phyloP scores from a whole-genome alignment of 164 flowering plant species.

The Stephania yunnanensis region DNA sequence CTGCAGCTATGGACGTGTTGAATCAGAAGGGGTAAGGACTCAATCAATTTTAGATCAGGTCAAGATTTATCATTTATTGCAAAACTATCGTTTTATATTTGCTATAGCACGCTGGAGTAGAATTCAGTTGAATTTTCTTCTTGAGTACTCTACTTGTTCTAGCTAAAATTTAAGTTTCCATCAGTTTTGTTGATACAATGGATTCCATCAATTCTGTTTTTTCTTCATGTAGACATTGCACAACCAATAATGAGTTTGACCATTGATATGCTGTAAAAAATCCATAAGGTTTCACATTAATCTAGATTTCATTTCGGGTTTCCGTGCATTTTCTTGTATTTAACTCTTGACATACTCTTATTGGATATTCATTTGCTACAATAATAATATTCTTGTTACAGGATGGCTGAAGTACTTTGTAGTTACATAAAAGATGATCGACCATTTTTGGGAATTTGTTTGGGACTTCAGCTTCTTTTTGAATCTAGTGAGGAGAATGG shows the following conservation, averaged over 20 bases:
- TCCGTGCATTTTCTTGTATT: background rate
- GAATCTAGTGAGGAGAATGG: constrained; percentile 97
- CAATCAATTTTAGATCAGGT: background rate
- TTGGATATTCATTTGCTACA: background rate
- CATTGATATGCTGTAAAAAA: background rate
- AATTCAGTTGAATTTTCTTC: background rate
- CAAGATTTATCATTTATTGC: background rate
- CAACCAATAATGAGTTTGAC: background rate
- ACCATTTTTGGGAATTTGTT: constrained; percentile 95
- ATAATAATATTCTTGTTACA: constrained; percentile 23
- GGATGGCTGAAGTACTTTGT: constrained; percentile 87
- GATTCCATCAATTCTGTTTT: background rate
- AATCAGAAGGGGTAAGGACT: constrained; percentile 53
- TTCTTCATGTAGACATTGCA: background rate
- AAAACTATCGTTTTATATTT: background rate
- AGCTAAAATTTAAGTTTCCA: background rate
- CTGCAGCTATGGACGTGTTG: constrained; percentile 81
- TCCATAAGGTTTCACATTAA: background rate
- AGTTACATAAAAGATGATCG: constrained; percentile 76
- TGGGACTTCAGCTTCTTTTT: constrained; percentile 93
- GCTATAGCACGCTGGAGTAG: background rate
- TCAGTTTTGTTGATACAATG: background rate
- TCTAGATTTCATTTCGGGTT: background rate
- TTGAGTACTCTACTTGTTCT: background rate
- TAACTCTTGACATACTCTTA: background rate